These are phyloP conservation scores for Spizellomyces sp. DNA, from an alignment of 192 early-diverging fungal genomes.

Conservation along the genomic window DNA sequence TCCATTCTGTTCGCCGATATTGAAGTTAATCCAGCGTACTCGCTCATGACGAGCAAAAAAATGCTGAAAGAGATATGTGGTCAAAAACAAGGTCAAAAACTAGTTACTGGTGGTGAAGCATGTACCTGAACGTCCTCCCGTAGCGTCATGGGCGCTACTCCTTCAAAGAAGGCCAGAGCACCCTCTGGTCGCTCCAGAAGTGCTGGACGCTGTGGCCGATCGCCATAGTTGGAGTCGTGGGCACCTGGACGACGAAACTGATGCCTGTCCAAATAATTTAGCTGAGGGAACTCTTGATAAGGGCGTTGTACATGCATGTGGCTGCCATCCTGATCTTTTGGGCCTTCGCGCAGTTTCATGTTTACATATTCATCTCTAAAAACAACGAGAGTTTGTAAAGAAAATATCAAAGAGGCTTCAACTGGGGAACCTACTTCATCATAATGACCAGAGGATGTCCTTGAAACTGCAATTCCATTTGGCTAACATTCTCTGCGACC, in stretches of 20 bases:
- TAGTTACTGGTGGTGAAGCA: neutral
- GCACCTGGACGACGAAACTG: neutral
- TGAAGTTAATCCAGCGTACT: constrained; percentile 4
- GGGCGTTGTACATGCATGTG: neutral
- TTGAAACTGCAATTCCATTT: neutral
- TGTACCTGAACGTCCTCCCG: constrained; percentile 13
- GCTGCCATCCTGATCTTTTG: neutral
- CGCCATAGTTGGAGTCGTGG: neutral
- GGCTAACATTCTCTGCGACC: neutral
- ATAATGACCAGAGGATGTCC: neutral
- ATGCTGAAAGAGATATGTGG: neutral
- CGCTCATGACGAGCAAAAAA: neutral
- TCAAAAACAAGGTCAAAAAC: neutral
- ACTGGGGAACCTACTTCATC: neutral
- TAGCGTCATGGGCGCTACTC: neutral
- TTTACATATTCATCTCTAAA: neutral
- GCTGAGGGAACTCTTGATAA: constrained; percentile 2
- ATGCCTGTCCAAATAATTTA: neutral
- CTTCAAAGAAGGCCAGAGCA: neutral
- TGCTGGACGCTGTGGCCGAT: neutral
- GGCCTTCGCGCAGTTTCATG: constrained; percentile 2
- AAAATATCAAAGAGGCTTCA: neutral
- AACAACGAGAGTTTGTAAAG: neutral
- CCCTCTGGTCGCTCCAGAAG: neutral
- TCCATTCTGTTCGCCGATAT: neutral